A percentile compares a stretch with the other conserved stretches of the same genome.
Conservation (phyloP, 1,139 yeast species). For the Wickerhamomyces sp. region DNA sequence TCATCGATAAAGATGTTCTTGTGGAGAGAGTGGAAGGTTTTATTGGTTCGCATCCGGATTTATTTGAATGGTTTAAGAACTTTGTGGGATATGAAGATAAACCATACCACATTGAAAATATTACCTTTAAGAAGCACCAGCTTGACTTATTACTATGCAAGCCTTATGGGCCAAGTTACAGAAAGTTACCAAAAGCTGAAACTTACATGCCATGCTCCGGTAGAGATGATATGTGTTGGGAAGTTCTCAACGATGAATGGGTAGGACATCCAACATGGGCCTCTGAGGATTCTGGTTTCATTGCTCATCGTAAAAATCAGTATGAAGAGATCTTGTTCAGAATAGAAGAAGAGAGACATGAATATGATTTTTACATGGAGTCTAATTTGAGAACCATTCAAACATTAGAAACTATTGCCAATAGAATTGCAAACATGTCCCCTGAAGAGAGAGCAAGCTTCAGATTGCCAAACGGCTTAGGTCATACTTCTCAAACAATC, state of each 20-base stretch:
- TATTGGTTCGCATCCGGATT: slow-evolving; percentile 74
- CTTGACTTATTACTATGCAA: slow-evolving; percentile 80
- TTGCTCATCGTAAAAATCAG: slow-evolving; percentile 96
- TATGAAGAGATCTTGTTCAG: slow-evolving; percentile 93
- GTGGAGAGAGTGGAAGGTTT: slow-evolving; percentile 84
- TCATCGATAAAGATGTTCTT: slow-evolving; percentile 76
- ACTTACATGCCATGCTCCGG: slow-evolving; percentile 98
- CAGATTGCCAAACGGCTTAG: slow-evolving; percentile 88
- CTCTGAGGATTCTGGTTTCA: slow-evolving; percentile 96
- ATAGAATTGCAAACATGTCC: slow-evolving; percentile 89
- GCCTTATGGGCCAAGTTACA: slow-evolving; percentile 89
- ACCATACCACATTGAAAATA: slow-evolving; percentile 79
- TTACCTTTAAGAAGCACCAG: slow-evolving; percentile 84
- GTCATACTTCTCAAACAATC: slow-evolving; percentile 85
- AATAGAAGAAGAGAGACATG: slow-evolving; percentile 96
- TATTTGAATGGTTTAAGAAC: slow-evolving; percentile 85
- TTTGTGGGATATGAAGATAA: slow-evolving; percentile 84
- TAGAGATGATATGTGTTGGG: slow-evolving; percentile 99
- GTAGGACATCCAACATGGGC: slow-evolving; percentile 99
- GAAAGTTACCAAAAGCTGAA: slow-evolving; percentile 90
- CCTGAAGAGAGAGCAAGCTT: slow-evolving; percentile 82
- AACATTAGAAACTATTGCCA: slow-evolving; percentile 91
- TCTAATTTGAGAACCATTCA: slow-evolving; percentile 93
- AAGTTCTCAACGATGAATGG: slow-evolving; percentile 97
- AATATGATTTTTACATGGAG: slow-evolving; percentile 93